Base-by-base conservation (phyloP, 257 asterid species). In the Jacaranda mimosifolia region DNA sequence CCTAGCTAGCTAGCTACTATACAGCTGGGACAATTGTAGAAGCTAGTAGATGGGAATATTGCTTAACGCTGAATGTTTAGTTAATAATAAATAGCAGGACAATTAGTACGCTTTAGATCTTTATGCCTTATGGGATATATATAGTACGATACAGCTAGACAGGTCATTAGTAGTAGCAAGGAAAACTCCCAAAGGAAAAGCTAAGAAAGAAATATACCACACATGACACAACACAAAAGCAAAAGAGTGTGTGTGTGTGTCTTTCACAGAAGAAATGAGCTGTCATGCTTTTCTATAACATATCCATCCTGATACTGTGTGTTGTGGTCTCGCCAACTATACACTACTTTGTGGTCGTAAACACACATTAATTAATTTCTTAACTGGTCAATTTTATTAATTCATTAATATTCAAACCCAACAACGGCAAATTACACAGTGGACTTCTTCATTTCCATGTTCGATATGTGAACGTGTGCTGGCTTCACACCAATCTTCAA, bases 271-370 rank as follows among this genome's bases (percentile, higher is more conserved):
- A 65, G 83, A 81, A 78, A 68, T 92, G 89, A 91, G 97, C 95
- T 89, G 96, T 87, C 94, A 76, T 82, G 82, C 88, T 74, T 88
- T 85, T 77, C n/a, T 83, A 81, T 55, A 84, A 79, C 87, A 89
- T 66, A 71, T 77, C 69, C 70, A 53, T 12, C 53, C 13, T 12
- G 9, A 17, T 52, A 52, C 57, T 81, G n/a, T 48, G 48, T 46
- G 56, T 36, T 72, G 19, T 75, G 52, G 40, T 52, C 39, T 42
- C 51, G 43, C 76, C 78, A 74, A 46, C 70, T 58, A 68, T 42
- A 58, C 76, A 72, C 76, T 38, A 18, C 57, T 62, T 2, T 14
- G 78, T 48, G 71, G 62, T 59, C 57, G 49, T 26, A 43, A 26
- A 60, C 0, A 49, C 0, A 49, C 9, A 9, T 18, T 8, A 15